Evolutionary conservation across 495 filamentous ascomycete species (phyloP), one percentile per base, ranked within the genome.

Genomic region (Penicillium lagena): DNA sequence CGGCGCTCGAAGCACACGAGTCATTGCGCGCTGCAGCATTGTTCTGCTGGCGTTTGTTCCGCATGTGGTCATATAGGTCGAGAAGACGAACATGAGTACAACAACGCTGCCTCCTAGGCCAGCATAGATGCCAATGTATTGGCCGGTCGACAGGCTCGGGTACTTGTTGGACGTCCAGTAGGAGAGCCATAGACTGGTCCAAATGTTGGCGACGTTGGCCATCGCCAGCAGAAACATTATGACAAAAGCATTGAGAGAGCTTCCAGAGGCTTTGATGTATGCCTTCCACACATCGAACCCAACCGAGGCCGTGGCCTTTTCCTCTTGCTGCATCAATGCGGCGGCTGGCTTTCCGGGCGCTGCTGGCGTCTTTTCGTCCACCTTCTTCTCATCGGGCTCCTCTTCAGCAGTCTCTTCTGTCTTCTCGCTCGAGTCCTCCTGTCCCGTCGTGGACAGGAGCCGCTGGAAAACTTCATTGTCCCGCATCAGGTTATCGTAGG

Each of bases 301-400:
- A 0, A 96, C 89, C 37, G 82, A 86, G n/a, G 82, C 71, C 12
- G 87, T 79, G 0, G 87, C 87, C 41, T 85, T 75, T 52, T 98
- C 91, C 68, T 98, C 91, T 22, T 83, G 73, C 54, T 94, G 89
- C 93, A 98, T 98, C 38, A 98, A 67, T 8, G 73, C 80, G 14
- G 66, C 73, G 17, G 68, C 74, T 31, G 71, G 75, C 55, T 83
- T 84, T 37, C 55, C 58, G 10, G 54, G 54, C 22, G 4, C 22
- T 54, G 79, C 77, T 52, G 76, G 78, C 61, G 79, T 82, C 60
- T 82, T 82, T 5, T 46, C 38, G 7, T 4, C 28, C 9, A 35
- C 47, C 1, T 49, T 51, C 34, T 71, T 70, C 54, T 78, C 77
- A 48, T 79, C 66, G 13, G 68, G 64, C 39, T 75, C 65, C 42